A percentile compares a stretch with the other conserved stretches of the same genome.
Evolutionary conservation across 2,329 filamentous ascomycete species (phyloP).

Genomic region (Grosmannia penicillata): DNA sequence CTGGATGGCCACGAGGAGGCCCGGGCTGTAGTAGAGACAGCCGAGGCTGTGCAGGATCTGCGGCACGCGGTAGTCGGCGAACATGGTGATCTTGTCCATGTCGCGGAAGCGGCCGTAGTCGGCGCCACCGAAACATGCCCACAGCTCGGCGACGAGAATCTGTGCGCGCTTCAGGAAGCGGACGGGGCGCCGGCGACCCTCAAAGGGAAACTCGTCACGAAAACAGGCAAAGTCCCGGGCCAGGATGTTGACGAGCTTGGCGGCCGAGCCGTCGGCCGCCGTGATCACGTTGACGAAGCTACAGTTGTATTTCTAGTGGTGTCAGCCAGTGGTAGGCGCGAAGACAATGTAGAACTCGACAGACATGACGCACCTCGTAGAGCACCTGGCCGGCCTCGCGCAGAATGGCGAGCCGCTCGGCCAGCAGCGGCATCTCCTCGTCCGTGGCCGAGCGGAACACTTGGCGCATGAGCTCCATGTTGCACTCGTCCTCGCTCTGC

Average conservation of each 20-base stretch:
- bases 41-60: conserved; percentile 79
- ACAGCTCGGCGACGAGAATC: conserved; percentile 88
- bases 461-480: conserved; percentile 54
- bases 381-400: conserved; percentile 72
- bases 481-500: conserved; percentile 62
- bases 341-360: not conserved
- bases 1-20: conserved; percentile 56
- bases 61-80: conserved; percentile 93
- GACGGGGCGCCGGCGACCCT: conserved; percentile 53
- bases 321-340: conserved; percentile 3
- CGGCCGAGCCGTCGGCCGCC: conserved; percentile 64
- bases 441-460: conserved; percentile 79
- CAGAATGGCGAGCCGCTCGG: conserved; percentile 63
- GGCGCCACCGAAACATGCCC: conserved; percentile 84
- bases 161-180: conserved; percentile 88
- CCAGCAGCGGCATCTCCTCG: conserved; percentile 74
- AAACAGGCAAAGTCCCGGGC: conserved; percentile 76
- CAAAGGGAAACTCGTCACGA: conserved; percentile 63
- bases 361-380: conserved; percentile 44
- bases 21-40: conserved; percentile 72
- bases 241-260: conserved; percentile 71
- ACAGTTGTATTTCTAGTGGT: conserved; percentile 67
- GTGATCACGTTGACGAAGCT: conserved; percentile 60
- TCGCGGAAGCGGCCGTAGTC: conserved; percentile 71
- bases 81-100: conserved; percentile 95